Base-by-base conservation (phyloP, 73 alveolate species). In the Symbiodinium pilosum region DNA sequence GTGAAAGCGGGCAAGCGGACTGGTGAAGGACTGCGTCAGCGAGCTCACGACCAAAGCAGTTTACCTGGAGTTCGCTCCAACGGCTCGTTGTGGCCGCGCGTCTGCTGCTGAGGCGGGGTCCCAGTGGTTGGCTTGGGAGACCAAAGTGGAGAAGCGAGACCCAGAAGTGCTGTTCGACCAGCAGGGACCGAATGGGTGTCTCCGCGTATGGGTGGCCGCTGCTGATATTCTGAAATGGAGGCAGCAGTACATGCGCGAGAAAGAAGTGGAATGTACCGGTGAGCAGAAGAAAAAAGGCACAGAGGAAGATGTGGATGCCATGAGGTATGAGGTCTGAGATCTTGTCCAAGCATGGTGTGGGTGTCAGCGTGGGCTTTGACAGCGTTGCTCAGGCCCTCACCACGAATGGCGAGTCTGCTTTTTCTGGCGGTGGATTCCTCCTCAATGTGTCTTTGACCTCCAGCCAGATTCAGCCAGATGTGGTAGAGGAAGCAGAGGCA, bases 271-370 rank as follows among this genome's bases (percentile, higher is more conserved):
- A 39, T 21, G 32, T 28, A 69, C 11, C 11, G 91, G 91, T 14
- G 69, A 83, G 12, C 6, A 11, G n/a, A 41, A 11, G 26, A 83
- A 83, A 32, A 83, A 83, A 14, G 91, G 43, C 6, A 41, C 71
- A 4, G 91, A 83, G 30, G 91, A 38, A 40, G 91, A 83, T 40
- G 91, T 83, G 5, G n/a, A n/a, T n/a, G n/a, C n/a, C n/a, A n/a
- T n/a, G n/a, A n/a, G n/a, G n/a, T n/a, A n/a, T 83, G 24, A 64
- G 91, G 42, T 38, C 68, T 40, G 69, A 83, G 64, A 83, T 83
- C 69, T 38, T 83, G 69, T 16, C 30, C 18, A 40, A 40, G 69
- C 91, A 83, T 40, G 91, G 91, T 40, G 30, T 41, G 71, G 39
- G 44, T 32, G 44, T 83, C 40, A 28, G 69, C 69, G 69, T 28